phyloP scores from a whole-genome alignment of 2,329 filamentous ascomycete species.

The Aschersonia sp. region DNA sequence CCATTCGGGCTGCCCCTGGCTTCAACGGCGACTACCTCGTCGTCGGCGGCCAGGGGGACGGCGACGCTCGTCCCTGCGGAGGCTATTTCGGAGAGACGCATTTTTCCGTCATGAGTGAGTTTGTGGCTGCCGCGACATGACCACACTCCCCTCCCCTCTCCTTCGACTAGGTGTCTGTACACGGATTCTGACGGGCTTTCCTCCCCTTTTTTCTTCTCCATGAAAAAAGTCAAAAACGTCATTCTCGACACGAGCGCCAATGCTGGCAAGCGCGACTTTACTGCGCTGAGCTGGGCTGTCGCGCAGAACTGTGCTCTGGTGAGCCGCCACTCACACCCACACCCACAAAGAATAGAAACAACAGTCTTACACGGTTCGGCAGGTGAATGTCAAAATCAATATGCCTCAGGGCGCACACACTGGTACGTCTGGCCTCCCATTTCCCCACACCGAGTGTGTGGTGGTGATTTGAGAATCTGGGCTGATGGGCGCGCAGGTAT shows the following conservation, averaged over 20 bases:
- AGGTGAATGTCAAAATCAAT: conserved; percentile 20
- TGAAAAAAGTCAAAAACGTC: conserved; percentile 7
- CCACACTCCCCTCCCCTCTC: too few relatives aligned
- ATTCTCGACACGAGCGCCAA: conserved; percentile 8
- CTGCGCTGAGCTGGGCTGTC: conserved; percentile 8
- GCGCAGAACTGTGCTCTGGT: conserved; percentile 9
- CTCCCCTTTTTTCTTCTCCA: too few relatives aligned
- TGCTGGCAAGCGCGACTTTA: conserved; percentile 5
- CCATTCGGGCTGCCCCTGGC: conserved; percentile 22
- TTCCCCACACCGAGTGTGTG: too few relatives aligned
- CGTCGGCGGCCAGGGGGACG: conserved; percentile 10
- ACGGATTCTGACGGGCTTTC: too few relatives aligned
- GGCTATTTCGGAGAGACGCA: conserved; percentile 8
- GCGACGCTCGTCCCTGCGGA: neutral
- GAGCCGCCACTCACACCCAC: neutral
- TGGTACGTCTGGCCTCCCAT: conserved; percentile 1
- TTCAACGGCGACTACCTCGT: conserved; percentile 20
- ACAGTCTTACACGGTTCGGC: neutral
- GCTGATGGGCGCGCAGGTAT: neutral
- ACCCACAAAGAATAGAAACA: neutral
- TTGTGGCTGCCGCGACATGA: too few relatives aligned
- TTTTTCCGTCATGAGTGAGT: conserved; percentile 8
- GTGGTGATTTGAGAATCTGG: neutral
- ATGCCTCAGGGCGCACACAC: conserved; percentile 15
- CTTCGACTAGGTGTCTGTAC: too few relatives aligned